Evolutionary conservation across 2,329 filamentous ascomycete species (phyloP).

Genomic region (Uncinocarpus reesii): DNA sequence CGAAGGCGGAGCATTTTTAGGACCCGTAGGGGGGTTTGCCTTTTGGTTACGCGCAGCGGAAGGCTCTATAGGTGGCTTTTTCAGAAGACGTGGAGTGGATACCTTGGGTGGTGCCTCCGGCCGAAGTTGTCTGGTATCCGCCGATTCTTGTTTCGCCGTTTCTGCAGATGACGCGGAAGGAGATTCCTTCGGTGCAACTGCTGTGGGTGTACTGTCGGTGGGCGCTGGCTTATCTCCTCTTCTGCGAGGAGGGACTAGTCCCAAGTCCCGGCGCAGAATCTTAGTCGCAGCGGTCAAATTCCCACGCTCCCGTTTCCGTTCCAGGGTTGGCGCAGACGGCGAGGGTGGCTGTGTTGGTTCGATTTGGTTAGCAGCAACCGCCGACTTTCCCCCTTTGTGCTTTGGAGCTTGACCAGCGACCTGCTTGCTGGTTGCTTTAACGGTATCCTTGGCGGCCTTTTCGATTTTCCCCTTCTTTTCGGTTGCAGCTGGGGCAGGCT

Average conservation of each 20-base stretch:
- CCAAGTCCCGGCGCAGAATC: constrained; percentile 54
- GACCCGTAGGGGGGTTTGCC: constrained; percentile 5
- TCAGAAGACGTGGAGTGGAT: constrained; percentile 9
- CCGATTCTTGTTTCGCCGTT: constrained; percentile 15
- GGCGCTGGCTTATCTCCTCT: constrained; percentile 28
- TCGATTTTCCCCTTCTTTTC: constrained; percentile 35
- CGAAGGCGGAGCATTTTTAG: constrained; percentile 19
- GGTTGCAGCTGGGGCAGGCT: constrained; percentile 22
- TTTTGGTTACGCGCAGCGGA: constrained; percentile 13
- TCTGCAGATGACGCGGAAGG: constrained; percentile 1
- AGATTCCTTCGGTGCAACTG: constrained; percentile 15
- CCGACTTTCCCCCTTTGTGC: constrained; percentile 25
- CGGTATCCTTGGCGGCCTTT: constrained; percentile 52
- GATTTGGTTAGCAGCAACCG: constrained; percentile 25
- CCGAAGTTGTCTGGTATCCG: constrained; percentile 2
- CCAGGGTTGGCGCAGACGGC: constrained; percentile 29
- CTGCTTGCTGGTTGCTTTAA: constrained; percentile 46
- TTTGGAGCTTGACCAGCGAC: constrained; percentile 12
- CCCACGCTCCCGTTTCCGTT: constrained; percentile 45
- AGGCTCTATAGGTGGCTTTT: constrained; percentile 13
- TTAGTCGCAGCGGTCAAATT: constrained; percentile 45
- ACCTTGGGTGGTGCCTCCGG: constrained; percentile 9
- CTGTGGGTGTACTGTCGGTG: neutral
- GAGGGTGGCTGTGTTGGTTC: constrained; percentile 23
- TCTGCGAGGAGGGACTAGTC: constrained; percentile 42